These are phyloP conservation scores for Raddia guianensis DNA, from an alignment of 176 grass and related monocot species.

Conservation along the genomic window DNA sequence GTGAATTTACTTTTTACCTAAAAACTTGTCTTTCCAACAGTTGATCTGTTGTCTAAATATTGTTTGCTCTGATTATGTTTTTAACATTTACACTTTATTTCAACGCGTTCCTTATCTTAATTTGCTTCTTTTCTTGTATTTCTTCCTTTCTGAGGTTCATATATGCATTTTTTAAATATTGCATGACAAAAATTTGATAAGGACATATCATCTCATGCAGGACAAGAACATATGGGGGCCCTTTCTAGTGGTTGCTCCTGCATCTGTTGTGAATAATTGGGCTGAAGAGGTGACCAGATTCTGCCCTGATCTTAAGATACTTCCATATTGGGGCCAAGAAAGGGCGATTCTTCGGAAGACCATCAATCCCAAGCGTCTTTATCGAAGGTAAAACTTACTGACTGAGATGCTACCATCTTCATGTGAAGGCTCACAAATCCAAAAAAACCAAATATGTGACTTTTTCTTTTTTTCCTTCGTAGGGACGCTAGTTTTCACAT, in stretches of 20 bases:
- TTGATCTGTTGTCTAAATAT: conserved; percentile 8
- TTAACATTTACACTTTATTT: not conserved
- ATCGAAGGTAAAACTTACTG: conserved; percentile 65
- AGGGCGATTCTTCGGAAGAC: conserved; percentile 86
- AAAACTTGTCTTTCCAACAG: conserved; percentile 26
- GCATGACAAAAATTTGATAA: conserved; percentile 17
- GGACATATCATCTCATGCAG: conserved; percentile 48
- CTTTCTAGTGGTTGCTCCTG: conserved; percentile 97
- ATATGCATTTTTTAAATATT: conserved; percentile 7
- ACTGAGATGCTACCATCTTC: conserved; percentile 10
- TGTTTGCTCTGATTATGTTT: not conserved
- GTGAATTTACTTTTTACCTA: conserved; percentile 33
- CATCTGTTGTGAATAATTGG: conserved; percentile 99
- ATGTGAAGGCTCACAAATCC: not conserved
- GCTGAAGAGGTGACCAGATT: conserved; percentile 94
- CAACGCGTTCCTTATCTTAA: not conserved
- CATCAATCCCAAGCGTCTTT: conserved; percentile 96
- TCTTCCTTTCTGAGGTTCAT: conserved; percentile 2
- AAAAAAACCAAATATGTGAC: conserved; percentile 21
- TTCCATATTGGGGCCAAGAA: conserved; percentile 95
- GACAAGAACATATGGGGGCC: conserved; percentile 99
- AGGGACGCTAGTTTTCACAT: conserved; percentile 98
- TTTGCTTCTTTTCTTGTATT: conserved; percentile 1
- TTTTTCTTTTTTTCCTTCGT: conserved; percentile 33
- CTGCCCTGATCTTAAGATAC: conserved; percentile 97